phyloP scores from a whole-genome alignment of 352 stramenopile species.

The Phytophthora cryptogea region DNA sequence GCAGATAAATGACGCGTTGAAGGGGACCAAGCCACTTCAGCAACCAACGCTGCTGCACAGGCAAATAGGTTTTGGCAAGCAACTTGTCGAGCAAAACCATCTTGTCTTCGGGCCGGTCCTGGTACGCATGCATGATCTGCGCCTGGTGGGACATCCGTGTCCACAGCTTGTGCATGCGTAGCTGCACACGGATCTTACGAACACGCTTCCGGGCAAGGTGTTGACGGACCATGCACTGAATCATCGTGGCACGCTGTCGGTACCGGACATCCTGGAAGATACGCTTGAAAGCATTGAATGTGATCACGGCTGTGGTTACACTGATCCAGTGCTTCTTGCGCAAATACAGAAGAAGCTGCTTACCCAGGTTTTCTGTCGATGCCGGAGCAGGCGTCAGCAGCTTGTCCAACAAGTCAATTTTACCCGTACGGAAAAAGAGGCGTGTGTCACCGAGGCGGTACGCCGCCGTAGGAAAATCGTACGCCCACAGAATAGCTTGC shows the following conservation, averaged over 20 bases:
- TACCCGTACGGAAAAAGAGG: constrained; percentile 87
- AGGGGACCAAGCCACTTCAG: constrained; percentile 86
- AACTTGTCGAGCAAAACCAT: constrained; percentile 82
- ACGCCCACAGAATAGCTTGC: constrained; percentile 78
- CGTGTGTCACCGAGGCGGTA: constrained; percentile 83
- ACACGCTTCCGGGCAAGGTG: constrained; percentile 75
- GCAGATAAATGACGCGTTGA: constrained; percentile 82
- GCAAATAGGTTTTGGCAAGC: constrained; percentile 67
- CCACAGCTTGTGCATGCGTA: constrained; percentile 69
- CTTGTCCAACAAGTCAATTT: constrained; percentile 84
- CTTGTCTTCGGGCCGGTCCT: constrained; percentile 83
- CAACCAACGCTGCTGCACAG: constrained; percentile 69
- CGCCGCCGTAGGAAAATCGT: constrained; percentile 72
- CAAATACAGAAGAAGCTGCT: constrained; percentile 64
- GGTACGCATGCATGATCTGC: constrained; percentile 78
- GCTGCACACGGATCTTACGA: constrained; percentile 55
- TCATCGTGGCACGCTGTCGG: constrained; percentile 67
- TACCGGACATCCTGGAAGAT: constrained; percentile 77
- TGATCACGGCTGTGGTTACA: constrained; percentile 65
- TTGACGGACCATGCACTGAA: constrained; percentile 84
- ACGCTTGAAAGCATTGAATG: constrained; percentile 72
- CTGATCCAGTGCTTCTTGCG: constrained; percentile 84
- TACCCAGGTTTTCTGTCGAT: constrained; percentile 33
- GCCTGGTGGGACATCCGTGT: constrained; percentile 65
- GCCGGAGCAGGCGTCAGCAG: constrained; percentile 58